phyloP scores from a whole-genome alignment of 164 flowering plant genomes.

The Berberis thunbergii region DNA sequence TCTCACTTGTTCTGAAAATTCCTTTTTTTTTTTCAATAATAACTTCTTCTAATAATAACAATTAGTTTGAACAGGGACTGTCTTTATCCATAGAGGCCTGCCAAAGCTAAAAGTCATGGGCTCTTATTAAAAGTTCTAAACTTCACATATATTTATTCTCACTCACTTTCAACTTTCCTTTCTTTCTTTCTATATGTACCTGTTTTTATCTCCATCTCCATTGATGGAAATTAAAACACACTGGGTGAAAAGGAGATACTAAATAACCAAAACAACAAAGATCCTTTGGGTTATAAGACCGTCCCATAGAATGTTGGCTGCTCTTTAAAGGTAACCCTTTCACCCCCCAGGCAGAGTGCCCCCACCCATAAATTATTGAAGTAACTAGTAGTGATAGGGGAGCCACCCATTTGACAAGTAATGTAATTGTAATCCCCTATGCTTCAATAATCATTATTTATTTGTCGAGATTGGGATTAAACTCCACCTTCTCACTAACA shows the following conservation, averaged over 20 bases:
- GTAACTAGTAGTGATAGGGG: conserved; percentile 3
- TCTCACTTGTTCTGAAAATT: no score
- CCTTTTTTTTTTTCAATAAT: no score
- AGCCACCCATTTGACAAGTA: conserved; percentile 40
- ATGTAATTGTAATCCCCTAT: conserved; percentile 6
- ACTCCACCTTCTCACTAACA: no score
- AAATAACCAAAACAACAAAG: conserved; percentile 1
- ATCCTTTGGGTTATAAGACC: neutral
- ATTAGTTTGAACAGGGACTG: neutral
- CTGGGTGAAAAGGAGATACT: neutral
- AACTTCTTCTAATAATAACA: no score
- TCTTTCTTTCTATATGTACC: neutral
- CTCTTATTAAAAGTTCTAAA: neutral
- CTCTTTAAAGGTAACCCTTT: conserved; percentile 16
- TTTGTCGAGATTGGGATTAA: no score
- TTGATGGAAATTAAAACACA: neutral
- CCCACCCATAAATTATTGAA: no score
- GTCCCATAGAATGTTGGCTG: conserved; percentile 56
- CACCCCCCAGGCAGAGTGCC: no score
- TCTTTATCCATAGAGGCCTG: conserved; percentile 21
- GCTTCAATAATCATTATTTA: neutral
- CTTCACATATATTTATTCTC: no score
- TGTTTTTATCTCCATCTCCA: neutral
- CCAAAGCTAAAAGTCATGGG: neutral
- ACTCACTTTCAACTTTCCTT: neutral